Conservation (phyloP, 75 land plant genomes). For the Pinus tabuliformis region DNA sequence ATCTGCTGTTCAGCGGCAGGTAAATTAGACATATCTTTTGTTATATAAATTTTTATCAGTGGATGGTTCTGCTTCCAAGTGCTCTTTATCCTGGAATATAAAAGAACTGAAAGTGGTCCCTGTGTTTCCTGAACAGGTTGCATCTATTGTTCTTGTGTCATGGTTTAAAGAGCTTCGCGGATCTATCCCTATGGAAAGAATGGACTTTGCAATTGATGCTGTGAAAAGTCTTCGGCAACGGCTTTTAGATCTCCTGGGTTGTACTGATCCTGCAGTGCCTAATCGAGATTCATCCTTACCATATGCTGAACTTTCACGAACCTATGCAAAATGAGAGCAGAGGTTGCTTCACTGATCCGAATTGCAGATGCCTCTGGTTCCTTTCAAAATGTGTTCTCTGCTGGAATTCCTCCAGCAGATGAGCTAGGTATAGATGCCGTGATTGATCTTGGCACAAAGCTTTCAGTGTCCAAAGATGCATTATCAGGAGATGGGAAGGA, state of each 20-base stretch:
- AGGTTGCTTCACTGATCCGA: conserved; percentile 54
- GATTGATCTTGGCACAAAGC: conserved; percentile 66
- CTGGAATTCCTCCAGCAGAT: conserved; percentile 32
- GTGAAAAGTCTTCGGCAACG: conserved; percentile 34
- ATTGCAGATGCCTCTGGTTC: conserved; percentile 49
- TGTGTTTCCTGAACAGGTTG: conserved; percentile 54
- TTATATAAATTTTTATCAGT: not conserved
- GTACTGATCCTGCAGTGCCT: conserved; percentile 75
- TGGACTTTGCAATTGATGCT: conserved; percentile 16
- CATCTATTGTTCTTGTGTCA: conserved; percentile 88
- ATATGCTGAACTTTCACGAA: conserved; percentile 86
- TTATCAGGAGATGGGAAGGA: conserved; percentile 22
- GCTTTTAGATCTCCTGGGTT: conserved; percentile 64
- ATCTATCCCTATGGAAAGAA: conserved; percentile 14
- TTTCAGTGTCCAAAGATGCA: conserved; percentile 23
- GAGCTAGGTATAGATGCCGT: conserved; percentile 70
- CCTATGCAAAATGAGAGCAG: conserved; percentile 90
- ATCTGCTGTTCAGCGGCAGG: conserved; percentile 95
- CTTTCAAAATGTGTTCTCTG: conserved; percentile 27
- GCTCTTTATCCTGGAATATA: not conserved
- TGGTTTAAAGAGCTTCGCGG: conserved; percentile 80
- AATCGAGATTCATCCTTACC: conserved; percentile 77
- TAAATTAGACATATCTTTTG: not conserved
- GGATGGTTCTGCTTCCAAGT: not conserved
- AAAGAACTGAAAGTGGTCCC: not conserved